phyloP scores from a whole-genome alignment of 2,329 filamentous ascomycete species.

The Fonsecaea pedrosoi region DNA sequence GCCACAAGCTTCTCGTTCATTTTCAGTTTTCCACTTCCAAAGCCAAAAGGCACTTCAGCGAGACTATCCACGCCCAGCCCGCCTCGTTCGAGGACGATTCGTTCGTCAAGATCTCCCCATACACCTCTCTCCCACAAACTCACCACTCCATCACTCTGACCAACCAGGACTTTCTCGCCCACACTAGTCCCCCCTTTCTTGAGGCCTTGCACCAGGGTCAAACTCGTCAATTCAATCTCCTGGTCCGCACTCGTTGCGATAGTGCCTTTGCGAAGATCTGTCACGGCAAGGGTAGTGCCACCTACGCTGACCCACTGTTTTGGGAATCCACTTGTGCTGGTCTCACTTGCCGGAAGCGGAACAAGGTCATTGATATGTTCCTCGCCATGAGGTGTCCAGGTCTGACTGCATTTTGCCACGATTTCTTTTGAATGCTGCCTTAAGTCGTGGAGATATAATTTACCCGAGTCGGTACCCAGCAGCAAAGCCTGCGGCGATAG shows the following conservation, averaged over 20 bases:
- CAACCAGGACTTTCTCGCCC: conserved; percentile 76
- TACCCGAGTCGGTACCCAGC: conserved; percentile 87
- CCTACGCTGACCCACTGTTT: conserved; percentile 97
- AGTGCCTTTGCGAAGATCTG: conserved; percentile 84
- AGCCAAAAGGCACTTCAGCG: conserved; percentile 70
- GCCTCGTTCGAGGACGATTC: conserved; percentile 76
- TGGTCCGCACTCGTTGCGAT: conserved; percentile 91
- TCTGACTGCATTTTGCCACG: conserved; percentile 67
- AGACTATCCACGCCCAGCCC: conserved; percentile 85
- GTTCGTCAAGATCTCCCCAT: conserved; percentile 94
- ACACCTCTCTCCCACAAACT: conserved; percentile 93
- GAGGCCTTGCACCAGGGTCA: conserved; percentile 77
- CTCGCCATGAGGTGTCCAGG: conserved; percentile 78
- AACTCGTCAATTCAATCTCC: conserved; percentile 88
- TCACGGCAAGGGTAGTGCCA: conserved; percentile 87
- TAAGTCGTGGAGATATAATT: conserved; percentile 86
- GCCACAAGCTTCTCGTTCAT: conserved; percentile 63
- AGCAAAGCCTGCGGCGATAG: conserved; percentile 88
- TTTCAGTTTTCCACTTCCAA: conserved; percentile 70
- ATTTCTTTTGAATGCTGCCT: conserved; percentile 53
- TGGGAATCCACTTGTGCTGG: conserved; percentile 84
- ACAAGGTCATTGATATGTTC: conserved; percentile 92
- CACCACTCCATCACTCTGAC: conserved; percentile 79
- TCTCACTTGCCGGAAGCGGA: conserved; percentile 77
- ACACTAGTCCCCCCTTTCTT: conserved; percentile 70